These are phyloP conservation scores for Closterium sp. DNA, from an alignment of 139 green algal species.

Conservation along the genomic window DNA sequence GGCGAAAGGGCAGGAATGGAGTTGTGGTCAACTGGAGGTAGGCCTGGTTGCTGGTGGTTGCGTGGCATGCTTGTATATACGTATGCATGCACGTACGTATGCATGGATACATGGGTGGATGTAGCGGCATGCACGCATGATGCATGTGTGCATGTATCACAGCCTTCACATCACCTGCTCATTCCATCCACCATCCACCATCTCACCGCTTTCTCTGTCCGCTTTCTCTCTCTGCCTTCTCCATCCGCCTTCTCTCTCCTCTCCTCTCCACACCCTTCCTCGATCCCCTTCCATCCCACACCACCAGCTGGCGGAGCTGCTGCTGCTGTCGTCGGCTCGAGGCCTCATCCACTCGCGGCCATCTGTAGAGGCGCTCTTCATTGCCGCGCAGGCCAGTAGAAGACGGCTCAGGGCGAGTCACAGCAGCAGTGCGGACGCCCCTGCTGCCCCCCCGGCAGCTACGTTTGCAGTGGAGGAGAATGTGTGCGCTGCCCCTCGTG, in stretches of 20 bases:
- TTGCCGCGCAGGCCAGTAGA: neutral
- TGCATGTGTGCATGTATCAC: no score
- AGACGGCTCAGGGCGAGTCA: neutral
- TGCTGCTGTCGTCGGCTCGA: neutral
- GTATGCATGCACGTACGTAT: no score
- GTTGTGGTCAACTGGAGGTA: neutral
- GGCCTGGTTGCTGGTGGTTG: neutral
- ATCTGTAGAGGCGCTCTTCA: neutral
- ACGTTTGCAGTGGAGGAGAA: neutral
- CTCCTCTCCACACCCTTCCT: no score
- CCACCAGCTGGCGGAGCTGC: conserved; percentile 1
- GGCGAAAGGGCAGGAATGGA: neutral
- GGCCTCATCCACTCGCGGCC: neutral
- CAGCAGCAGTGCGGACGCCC: neutral
- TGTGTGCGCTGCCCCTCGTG: neutral
- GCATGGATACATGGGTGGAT: no score
- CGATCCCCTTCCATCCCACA: neutral
- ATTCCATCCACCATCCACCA: no score
- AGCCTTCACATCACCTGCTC: no score
- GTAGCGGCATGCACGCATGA: no score
- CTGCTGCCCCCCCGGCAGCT: no score
- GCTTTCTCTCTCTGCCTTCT: no score
- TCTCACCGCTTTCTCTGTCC: no score
- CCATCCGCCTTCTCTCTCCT: no score
- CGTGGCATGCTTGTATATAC: neutral